Percentiles rank a stretch among this genome's conserved stretches.
These are phyloP conservation scores for Trypanosoma brucei DNA, from an alignment of 208 protist species.

Conservation along the genomic window DNA sequence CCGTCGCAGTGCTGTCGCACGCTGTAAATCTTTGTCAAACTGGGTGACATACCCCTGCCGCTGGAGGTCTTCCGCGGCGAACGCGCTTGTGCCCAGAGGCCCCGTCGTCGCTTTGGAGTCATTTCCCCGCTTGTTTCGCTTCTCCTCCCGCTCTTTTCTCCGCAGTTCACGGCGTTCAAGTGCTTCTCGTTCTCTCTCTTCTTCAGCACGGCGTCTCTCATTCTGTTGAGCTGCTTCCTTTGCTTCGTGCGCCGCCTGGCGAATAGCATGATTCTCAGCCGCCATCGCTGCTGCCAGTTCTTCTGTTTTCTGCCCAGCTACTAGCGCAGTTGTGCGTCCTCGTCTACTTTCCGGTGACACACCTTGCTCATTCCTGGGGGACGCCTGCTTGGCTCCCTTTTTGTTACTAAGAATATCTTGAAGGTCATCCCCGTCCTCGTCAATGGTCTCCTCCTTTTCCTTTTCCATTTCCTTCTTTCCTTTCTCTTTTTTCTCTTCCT, in stretches of 20 bases:
- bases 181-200: conserved; percentile 21
- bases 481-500: conserved; percentile 1
- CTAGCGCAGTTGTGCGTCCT: neutral
- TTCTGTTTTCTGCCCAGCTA: conserved; percentile 10
- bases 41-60: conserved; percentile 75
- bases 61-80: conserved; percentile 38
- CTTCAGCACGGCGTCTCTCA: conserved; percentile 20
- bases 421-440: neutral
- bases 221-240: conserved; percentile 15
- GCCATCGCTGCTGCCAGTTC: conserved; percentile 39
- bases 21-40: conserved; percentile 67
- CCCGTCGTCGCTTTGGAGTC: conserved; percentile 5
- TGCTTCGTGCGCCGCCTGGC: conserved; percentile 10
- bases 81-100: conserved; percentile 12
- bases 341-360: neutral
- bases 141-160: conserved; percentile 42
- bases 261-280: conserved; percentile 36
- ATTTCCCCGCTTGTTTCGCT: conserved; percentile 16
- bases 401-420: conserved; percentile 6
- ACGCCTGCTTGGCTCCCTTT: neutral
- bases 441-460: conserved; percentile 4
- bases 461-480: neutral
- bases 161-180: conserved; percentile 32
- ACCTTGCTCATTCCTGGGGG: neutral
- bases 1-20: conserved; percentile 67